Evolutionary conservation across 1,284 basidiomycete genomes (phyloP).

Genomic region (Sporisorium iseilematis-ciliati): DNA sequence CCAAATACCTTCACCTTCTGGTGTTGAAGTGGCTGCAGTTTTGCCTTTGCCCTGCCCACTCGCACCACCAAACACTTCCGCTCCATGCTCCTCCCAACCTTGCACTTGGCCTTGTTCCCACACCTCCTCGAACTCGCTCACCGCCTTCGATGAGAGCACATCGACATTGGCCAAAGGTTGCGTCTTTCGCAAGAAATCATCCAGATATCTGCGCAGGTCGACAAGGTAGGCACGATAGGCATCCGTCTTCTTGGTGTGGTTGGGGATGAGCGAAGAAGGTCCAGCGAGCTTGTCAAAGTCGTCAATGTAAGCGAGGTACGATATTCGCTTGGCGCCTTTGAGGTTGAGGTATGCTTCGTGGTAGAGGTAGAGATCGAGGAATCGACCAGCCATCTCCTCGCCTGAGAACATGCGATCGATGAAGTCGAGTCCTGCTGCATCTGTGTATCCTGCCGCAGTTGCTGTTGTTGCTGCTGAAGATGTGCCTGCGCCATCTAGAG

Average conservation of each 20-base stretch:
- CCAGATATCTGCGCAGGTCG: conserved; percentile 82
- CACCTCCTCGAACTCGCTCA: conserved; percentile 79
- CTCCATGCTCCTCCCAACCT: conserved; percentile 78
- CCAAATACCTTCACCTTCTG: conserved; percentile 80
- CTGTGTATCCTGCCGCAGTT: conserved; percentile 18
- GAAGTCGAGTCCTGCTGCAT: conserved; percentile 40
- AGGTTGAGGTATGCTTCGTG: conserved; percentile 89
- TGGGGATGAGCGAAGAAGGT: conserved; percentile 38
- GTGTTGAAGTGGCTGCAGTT: conserved; percentile 13
- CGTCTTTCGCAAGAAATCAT: conserved; percentile 87
- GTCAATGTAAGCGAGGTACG: conserved; percentile 85
- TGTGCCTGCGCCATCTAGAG: conserved; percentile 17
- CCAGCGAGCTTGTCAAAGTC: conserved; percentile 75
- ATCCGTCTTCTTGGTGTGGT: conserved; percentile 59
- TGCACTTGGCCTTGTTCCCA: conserved; percentile 84
- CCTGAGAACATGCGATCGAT: conserved; percentile 73
- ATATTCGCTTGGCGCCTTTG: conserved; percentile 80
- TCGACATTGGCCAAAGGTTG: conserved; percentile 88
- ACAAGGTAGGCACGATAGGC: conserved; percentile 59
- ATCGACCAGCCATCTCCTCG: conserved; percentile 93
- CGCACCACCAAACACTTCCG: conserved; percentile 39
- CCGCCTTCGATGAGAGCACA: conserved; percentile 76
- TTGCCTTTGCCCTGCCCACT: conserved; percentile 62
- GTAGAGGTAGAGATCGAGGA: conserved; percentile 89
- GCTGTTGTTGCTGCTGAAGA: conserved; percentile 26